These are phyloP conservation scores for Calonectria honghensis DNA, from an alignment of 2,329 filamentous ascomycete species.

Conservation along the genomic window DNA sequence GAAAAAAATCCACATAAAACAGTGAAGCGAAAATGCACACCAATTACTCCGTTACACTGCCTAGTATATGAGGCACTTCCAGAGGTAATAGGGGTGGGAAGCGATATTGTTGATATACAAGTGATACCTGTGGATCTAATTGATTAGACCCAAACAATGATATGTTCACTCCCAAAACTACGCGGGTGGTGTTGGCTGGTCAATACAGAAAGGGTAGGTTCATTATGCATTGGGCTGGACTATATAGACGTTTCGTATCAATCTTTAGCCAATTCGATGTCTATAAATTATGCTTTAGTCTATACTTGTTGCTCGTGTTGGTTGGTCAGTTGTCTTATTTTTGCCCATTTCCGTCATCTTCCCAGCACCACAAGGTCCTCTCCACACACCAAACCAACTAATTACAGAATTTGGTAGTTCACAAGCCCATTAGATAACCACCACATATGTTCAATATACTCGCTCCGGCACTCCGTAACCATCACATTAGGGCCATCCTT, in stretches of 20 bases:
- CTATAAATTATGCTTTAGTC: not conserved
- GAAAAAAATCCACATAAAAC: slow-evolving; percentile 30
- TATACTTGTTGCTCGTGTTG: not conserved
- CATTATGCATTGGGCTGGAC: slow-evolving; percentile 42
- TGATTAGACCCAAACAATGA: slow-evolving; percentile 28
- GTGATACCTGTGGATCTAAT: slow-evolving; percentile 38
- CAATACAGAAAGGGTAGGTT: slow-evolving; percentile 38
- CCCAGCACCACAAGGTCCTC: not conserved
- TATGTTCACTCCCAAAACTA: slow-evolving; percentile 36
- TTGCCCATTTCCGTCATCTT: not conserved
- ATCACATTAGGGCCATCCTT: not conserved
- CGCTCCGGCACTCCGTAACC: not conserved
- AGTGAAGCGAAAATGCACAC: slow-evolving; percentile 39
- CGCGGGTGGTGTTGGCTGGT: slow-evolving; percentile 43
- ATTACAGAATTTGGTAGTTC: not conserved
- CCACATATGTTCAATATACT: not conserved
- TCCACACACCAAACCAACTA: not conserved
- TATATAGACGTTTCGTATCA: slow-evolving; percentile 46
- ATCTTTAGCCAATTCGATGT: slow-evolving; percentile 44
- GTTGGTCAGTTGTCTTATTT: not conserved
- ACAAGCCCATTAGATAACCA: not conserved
- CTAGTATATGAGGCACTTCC: slow-evolving; percentile 42
- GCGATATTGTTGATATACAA: slow-evolving; percentile 38
- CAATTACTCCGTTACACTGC: slow-evolving; percentile 44
- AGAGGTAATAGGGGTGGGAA: slow-evolving; percentile 29